Evolutionary conservation across 2,329 filamentous ascomycete genomes (phyloP), one percentile per base, ranked within the genome.

Genomic region (Neocatenulostroma microsporum): DNA sequence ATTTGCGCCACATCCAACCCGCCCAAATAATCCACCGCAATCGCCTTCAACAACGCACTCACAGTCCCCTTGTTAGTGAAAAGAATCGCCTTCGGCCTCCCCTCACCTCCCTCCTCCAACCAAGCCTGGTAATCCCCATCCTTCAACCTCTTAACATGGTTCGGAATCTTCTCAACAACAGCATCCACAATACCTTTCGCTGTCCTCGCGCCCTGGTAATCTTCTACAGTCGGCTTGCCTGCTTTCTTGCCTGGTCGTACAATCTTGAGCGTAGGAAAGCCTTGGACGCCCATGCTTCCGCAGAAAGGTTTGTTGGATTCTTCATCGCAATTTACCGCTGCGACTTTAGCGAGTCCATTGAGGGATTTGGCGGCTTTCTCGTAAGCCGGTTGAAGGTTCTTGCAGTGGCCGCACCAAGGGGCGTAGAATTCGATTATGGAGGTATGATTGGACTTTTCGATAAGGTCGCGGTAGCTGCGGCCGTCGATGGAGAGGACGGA

Each of bases 221-320:
- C 88, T 60, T 95, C 87, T 6, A 96, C 78, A 3, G 77, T 72
- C 2, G 91, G 89, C 56, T 78, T 82, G 40, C 82, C 81, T 21
- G 74, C 66, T 63, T 88, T 93, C 67, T 85, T 86, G 46, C 82
- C 78, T 0, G 91, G 91, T 15, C 78, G 80, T 36, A 96, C 78
- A 31, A 94, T 89, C 72, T 98, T 98, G 47, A 98, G 71, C 1
- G 91, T 96, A 1, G 91, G 91, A 66, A 95, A 98, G 40, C 91
- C 91, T 65, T 94, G 73, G 5, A 98, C 76, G 37, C 87, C 89
- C 76, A 95, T 84, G 49, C 72, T 66, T 30, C 81, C 78, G 61
- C 91, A 98, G 49, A 95, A 75, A 2, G 72, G 70, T 69, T 96
- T 96, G 73, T 96, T 98, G 47, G 71, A 66, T 36, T 95, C 89